A percentile compares a stretch with the other conserved stretches of the same genome.
Conservation (phyloP, 345 rosid species). For the Carallia pectinifolia region DNA sequence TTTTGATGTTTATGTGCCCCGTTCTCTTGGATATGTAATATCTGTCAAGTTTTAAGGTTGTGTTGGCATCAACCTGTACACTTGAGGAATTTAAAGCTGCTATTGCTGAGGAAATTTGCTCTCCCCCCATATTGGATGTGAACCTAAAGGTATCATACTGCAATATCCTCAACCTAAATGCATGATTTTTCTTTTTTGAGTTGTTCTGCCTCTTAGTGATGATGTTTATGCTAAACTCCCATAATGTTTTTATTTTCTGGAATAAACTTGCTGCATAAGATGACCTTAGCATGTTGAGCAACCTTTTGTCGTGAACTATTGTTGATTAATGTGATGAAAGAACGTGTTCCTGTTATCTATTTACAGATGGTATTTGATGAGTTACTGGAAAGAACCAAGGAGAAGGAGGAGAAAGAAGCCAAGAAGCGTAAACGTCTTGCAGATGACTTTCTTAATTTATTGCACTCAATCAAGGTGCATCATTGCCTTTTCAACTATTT, state of each 20-base stretch:
- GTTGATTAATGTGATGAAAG: conserved; percentile 2
- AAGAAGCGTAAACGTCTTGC: conserved; percentile 70
- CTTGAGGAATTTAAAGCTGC: conserved; percentile 73
- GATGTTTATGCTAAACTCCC: no score
- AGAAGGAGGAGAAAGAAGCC: conserved; percentile 90
- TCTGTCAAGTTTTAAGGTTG: conserved; percentile 46
- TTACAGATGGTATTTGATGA: conserved; percentile 75
- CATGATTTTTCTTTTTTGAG: background rate
- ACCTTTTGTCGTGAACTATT: no score
- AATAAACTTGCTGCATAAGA: no score
- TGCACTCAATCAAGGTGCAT: conserved; percentile 45
- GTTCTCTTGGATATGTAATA: conserved; percentile 25
- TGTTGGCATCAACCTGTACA: conserved; percentile 58
- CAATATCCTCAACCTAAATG: no score
- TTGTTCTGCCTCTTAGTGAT: background rate
- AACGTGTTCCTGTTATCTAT: conserved; percentile 8
- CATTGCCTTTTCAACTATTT: background rate
- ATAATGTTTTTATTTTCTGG: no score
- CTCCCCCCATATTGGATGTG: conserved; percentile 54
- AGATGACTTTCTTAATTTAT: conserved; percentile 44
- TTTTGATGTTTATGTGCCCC: background rate
- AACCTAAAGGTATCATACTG: conserved; percentile 51
- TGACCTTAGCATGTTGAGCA: no score
- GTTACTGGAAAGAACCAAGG: conserved; percentile 74
- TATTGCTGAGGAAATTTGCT: conserved; percentile 47